Base-by-base conservation (phyloP, 441 rosid species). In the Omphalea diandra region DNA sequence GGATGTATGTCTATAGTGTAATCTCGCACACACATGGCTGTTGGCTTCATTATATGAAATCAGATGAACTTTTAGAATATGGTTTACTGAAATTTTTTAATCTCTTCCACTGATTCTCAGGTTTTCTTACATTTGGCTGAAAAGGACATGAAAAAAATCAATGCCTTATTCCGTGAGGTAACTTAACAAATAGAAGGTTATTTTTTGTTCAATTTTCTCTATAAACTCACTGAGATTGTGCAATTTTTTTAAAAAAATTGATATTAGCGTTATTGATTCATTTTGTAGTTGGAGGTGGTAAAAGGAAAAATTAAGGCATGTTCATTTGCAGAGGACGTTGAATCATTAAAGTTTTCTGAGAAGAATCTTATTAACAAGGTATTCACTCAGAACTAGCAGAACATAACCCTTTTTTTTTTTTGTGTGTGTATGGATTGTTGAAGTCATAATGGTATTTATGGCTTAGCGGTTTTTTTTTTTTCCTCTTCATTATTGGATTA, bases 341-440 rank as follows among this genome's bases (percentile, higher is more conserved):
- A 86, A 58, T 75, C 96, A 52, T 90, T 94, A 27, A 90, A 87
- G 76, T 85, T 94, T 76, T 43, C 82, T 41, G 85, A 94, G 86
- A 90, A 89, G 80, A 84, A 90, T 76, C 87, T 94, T 79, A 90
- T 94, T 58, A 90, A 82, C 79, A 87, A 89, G 97, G 98, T 94
- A 83, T 69, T n/a, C 57, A 44, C 33, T 36, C 41, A 18, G 69
- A 50, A 67, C 22, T 31, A 35, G 46, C 33, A n/a, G 38, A n/a
- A n/a, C n/a, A n/a, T n/a, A n/a, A n/a, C n/a, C n/a, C n/a, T n/a
- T n/a, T 57, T 57, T 18, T 20, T 31, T n/a, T 27, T 65, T 47
- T n/a, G 17, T n/a, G 0, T 52, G 74, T 40, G 11, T 12, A 59
- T 3, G 43, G 53, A 29, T 49, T 47, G 11, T 40, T 56, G 43